Evolutionary conservation across 108 stramenopile genomes (phyloP).

Genomic region (Nitzschia putrida): DNA sequence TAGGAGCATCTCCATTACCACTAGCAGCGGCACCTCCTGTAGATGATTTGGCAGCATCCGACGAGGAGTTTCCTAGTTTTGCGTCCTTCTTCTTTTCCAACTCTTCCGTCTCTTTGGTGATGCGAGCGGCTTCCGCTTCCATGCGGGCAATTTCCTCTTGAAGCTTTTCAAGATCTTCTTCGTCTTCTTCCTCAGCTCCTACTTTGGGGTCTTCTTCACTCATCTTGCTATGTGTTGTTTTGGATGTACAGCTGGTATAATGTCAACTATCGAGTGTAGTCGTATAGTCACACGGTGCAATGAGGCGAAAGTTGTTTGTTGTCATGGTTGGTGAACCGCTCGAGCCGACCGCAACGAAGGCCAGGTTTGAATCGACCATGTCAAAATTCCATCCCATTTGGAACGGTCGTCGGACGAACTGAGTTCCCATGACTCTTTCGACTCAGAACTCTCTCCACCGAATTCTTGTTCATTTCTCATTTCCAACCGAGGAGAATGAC

Average conservation of each 20-base stretch:
- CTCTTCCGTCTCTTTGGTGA: conserved; percentile 60
- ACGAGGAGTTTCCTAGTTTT: conserved; percentile 1
- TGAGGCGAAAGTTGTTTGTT: too few species aligned
- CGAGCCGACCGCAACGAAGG: too few species aligned
- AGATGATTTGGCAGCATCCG: conserved; percentile 18
- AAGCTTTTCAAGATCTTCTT: conserved; percentile 56
- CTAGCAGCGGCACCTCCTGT: conserved; percentile 27
- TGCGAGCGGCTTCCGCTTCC: conserved; percentile 85
- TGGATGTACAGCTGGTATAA: not conserved
- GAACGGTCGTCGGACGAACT: too few species aligned
- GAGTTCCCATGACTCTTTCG: too few species aligned
- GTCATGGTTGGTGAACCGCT: too few species aligned
- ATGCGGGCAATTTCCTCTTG: conserved; percentile 82
- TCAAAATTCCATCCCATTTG: too few species aligned
- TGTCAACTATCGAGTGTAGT: not conserved
- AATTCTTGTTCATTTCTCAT: too few species aligned
- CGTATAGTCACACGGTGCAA: too few species aligned
- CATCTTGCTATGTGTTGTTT: conserved; percentile 13
- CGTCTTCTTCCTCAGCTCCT: conserved; percentile 47
- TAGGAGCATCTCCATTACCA: conserved; percentile 21
- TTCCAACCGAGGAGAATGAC: too few species aligned
- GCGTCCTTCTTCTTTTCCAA: conserved; percentile 43
- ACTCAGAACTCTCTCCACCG: too few species aligned
- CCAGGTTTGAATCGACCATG: too few species aligned
- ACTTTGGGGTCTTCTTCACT: conserved; percentile 53